phyloP scores from a whole-genome alignment of 2,329 filamentous ascomycete species.

The Pyrenophora teres region DNA sequence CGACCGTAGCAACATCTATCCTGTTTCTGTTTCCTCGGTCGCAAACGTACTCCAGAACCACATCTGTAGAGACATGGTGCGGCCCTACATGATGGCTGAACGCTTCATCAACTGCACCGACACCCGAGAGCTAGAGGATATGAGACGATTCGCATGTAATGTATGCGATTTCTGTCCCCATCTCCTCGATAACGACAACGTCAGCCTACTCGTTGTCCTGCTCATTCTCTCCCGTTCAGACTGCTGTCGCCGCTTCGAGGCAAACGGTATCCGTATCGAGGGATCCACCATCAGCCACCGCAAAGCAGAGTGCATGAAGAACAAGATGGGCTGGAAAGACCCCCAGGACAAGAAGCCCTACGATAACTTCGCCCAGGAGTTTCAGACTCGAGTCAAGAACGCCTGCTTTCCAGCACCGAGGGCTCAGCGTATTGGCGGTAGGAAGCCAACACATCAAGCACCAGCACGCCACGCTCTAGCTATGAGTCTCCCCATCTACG shows the following conservation, averaged over 20 bases:
- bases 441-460: conserved; percentile 8
- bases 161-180: conserved; percentile 47
- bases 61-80: conserved; percentile 43
- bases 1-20: conserved; percentile 42
- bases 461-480: conserved; percentile 24
- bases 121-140: conserved; percentile 36
- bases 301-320: conserved; percentile 47
- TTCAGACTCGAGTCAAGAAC: conserved; percentile 45
- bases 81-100: conserved; percentile 42
- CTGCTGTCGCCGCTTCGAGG: conserved; percentile 42
- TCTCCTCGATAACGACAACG: conserved; percentile 47
- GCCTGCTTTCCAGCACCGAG: conserved; percentile 38
- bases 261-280: conserved; percentile 47
- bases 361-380: conserved; percentile 41
- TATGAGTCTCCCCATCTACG: conserved; percentile 19
- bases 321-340: conserved; percentile 43
- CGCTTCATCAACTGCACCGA: conserved; percentile 42
- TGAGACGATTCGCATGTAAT: conserved; percentile 43
- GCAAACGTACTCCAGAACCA: conserved; percentile 41
- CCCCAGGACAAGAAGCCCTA: conserved; percentile 43
- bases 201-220: conserved; percentile 43
- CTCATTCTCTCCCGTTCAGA: conserved; percentile 45
- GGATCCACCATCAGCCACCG: conserved; percentile 46
- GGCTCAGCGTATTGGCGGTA: conserved; percentile 24
- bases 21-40: conserved; percentile 42